Evolutionary conservation across 768 basidiomycete genomes (phyloP), one percentile per base, ranked within the genome.

Genomic region (Hydnum rufescens): DNA sequence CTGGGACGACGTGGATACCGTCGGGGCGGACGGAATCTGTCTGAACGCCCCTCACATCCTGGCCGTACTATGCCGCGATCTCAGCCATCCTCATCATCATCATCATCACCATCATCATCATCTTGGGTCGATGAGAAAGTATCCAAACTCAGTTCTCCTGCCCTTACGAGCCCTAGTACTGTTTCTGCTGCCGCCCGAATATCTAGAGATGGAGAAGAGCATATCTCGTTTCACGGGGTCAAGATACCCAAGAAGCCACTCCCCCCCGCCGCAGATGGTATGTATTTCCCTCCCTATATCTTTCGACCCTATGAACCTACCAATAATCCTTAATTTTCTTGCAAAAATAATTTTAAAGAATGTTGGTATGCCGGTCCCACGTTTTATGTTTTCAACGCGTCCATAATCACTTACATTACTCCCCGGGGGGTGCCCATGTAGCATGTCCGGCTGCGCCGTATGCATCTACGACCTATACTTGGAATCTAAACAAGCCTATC

Each of bases 371-470:
- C 25, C 8, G 25, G 13, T 47, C 8, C 8, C 13, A 39, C 8
- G 13, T 26, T 47, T 16, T 26, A 25, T 26, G 25, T 47, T 47
- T 13, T 16, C 26, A 47, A n/a, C n/a, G n/a, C n/a, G n/a, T n/a
- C 8, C 13, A 16, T 47, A 47, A 26, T 26, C 8, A 47, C 25
- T 26, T 25, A 13, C 26, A 39, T 39, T 8, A 39, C 34, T 19
- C 34, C 19, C 34, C 19, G 8, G 8, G 19, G 8, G 8, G 13
- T 13, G 8, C 8, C 25, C 44, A 50, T 16, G 6, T 16, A 30
- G 49, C 49, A 50, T 50, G 49, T 50, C 49, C 6, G 49, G 49
- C 49, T 50, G 49, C 49, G 49, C 49, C 6, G 49, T 50, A 16
- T 50, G 49, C 49, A 31, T 50, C 6, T 50, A 50, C 31, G 49